These are phyloP conservation scores for Solanum sparsipilum DNA, from an alignment of 257 asterid genomes.

Conservation along the genomic window DNA sequence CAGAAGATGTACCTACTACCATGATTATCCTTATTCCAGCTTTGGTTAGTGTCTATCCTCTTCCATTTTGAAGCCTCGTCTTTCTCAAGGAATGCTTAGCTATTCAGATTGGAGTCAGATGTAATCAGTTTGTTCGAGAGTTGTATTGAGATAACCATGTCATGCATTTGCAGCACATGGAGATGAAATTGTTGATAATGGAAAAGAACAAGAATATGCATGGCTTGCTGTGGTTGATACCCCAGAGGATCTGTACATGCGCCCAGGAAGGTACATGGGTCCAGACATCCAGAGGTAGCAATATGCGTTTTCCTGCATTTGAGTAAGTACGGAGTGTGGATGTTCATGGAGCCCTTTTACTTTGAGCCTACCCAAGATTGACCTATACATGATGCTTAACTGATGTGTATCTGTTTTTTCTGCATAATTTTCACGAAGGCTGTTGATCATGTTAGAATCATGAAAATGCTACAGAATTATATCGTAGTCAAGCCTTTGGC, in stretches of 20 bases:
- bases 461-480: neutral
- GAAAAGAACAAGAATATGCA: slow-evolving; percentile 57
- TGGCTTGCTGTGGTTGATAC: slow-evolving; percentile 71
- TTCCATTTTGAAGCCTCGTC: neutral
- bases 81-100: neutral
- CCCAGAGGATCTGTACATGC: slow-evolving; percentile 77
- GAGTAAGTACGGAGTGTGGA: neutral
- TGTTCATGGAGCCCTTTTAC: neutral
- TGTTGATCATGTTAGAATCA: neutral
- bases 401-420: neutral
- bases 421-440: neutral
- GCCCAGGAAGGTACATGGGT: slow-evolving; percentile 46
- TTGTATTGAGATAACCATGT: neutral
- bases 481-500: neutral
- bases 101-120: neutral
- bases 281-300: slow-evolving; percentile 38
- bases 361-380: neutral
- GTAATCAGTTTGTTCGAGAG: neutral
- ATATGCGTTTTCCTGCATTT: neutral
- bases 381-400: neutral
- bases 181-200: slow-evolving; percentile 14
- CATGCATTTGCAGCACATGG: slow-evolving; percentile 30
- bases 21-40: slow-evolving; percentile 61
- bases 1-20: slow-evolving; percentile 77
- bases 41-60: slow-evolving; percentile 38